Evolutionary conservation across 768 basidiomycete genomes (phyloP), one percentile per base, ranked within the genome.

Genomic region (Termitomyces bulborhizus): DNA sequence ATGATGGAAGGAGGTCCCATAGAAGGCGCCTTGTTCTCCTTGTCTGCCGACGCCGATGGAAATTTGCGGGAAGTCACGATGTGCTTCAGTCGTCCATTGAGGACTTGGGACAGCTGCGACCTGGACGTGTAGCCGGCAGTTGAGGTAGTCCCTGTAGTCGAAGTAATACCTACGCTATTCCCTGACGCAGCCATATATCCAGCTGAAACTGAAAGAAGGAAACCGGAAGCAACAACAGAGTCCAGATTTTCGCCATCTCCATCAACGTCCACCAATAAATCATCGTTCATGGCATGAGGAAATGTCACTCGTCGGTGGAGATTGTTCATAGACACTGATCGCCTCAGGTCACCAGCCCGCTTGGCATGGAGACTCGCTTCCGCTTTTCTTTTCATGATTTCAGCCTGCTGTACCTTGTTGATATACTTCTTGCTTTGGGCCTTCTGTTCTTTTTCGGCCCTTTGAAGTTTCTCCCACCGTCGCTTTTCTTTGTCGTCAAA

Each of bases 91-190:
- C 81, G 76, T 8, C 77, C 82, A 51, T 73, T 77, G 47, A 90
- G 64, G 34, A 75, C 68, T 3, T 79, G 67, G 4, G 87, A 78
- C 31, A 88, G 67, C 39, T 81, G 76, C 42, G 71, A 75, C 49
- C 80, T 74, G 34, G 76, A 68, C 3, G 75, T 62, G 29, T 71
- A 68, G 7, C 82, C 79, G 11, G 79, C 72, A 11, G 79, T 82
- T 6, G 90, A 90, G 1, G 90, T 90, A 4, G 93, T 95, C 1
- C 90, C 93, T 39, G 90, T 88, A 24, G 87, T 89, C 2, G 94
- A 97, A 1, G 96, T 94, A 64, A 98, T 85, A 39, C 83, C 80
- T 45, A 98, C 93, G 59, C 90, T 94, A 71, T 99, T 98, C 6
- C 95, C 95, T 7, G 95, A 98, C 2, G 96, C 96, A 37, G 93